Percentiles rank a stretch among this genome's conserved stretches.
These are phyloP conservation scores for Exophiala sp. DNA, from an alignment of 2,329 filamentous ascomycete species.

Conservation along the genomic window DNA sequence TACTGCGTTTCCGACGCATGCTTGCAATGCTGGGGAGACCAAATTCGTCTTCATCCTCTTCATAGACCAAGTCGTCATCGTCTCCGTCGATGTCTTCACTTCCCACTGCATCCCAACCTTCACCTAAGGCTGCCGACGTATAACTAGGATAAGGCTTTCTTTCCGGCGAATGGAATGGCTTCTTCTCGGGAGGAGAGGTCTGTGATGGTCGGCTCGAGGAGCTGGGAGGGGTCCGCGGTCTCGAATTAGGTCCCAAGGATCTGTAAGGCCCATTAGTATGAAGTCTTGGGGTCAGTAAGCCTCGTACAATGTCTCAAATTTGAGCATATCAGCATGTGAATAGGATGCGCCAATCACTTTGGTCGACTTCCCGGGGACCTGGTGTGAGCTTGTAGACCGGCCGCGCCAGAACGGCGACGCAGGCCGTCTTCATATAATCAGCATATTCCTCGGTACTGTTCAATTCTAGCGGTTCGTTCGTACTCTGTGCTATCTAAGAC, in stretches of 20 bases:
- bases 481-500: conserved; percentile 38
- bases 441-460: conserved; percentile 10
- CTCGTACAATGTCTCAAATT: conserved; percentile 70
- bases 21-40: conserved; percentile 86
- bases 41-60: conserved; percentile 90
- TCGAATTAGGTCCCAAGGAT: conserved; percentile 25
- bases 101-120: conserved; percentile 63
- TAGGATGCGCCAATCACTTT: conserved; percentile 91
- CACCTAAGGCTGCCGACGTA: conserved; percentile 67
- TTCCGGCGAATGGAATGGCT: conserved; percentile 25
- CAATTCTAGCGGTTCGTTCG: conserved; percentile 20
- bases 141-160: conserved; percentile 19
- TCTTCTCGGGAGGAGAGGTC: conserved; percentile 16
- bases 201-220: conserved; percentile 21
- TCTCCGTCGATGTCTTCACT: conserved; percentile 61
- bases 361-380: conserved; percentile 53
- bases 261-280: conserved; percentile 2
- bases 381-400: conserved; percentile 50
- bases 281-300: not conserved
- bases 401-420: conserved; percentile 82
- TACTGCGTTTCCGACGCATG: conserved; percentile 67
- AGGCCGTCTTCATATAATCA: conserved; percentile 53
- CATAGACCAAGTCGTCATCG: conserved; percentile 66
- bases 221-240: conserved; percentile 32
- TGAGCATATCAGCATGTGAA: conserved; percentile 91